Evolutionary conservation across 768 basidiomycete genomes (phyloP).

Genomic region (Agrocybe pediades): DNA sequence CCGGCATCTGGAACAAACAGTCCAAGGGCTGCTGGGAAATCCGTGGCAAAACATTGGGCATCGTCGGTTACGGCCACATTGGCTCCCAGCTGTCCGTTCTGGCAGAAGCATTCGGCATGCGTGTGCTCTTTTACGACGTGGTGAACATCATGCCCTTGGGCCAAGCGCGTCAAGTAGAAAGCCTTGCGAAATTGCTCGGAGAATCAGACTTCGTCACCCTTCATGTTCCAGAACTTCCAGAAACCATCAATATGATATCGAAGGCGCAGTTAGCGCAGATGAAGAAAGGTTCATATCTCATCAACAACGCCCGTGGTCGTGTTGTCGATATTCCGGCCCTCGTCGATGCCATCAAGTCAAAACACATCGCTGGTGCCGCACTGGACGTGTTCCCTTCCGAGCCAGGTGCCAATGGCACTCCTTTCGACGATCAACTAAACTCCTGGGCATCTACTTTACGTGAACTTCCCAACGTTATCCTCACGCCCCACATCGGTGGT

Average conservation of each 20-base stretch:
- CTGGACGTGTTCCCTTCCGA: conserved; percentile 96
- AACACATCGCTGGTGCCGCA: conserved; percentile 85
- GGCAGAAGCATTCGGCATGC: conserved; percentile 94
- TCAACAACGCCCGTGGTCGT: conserved; percentile 96
- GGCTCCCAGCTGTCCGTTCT: conserved; percentile 96
- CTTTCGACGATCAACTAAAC: conserved; percentile 89
- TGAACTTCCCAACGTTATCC: conserved; percentile 84
- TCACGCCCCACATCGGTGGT: conserved; percentile 98
- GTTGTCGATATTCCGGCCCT: conserved; percentile 96
- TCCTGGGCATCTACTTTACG: conserved; percentile 79
- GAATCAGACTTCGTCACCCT: conserved; percentile 93
- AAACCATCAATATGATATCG: conserved; percentile 94
- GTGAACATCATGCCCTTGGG: conserved; percentile 98
- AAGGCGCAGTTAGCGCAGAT: conserved; percentile 76
- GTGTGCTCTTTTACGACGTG: conserved; percentile 94
- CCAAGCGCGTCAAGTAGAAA: conserved; percentile 87
- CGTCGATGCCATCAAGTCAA: conserved; percentile 76
- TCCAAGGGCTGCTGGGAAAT: conserved; percentile 98
- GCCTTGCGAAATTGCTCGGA: conserved; percentile 69
- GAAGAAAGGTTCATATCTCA: conserved; percentile 94
- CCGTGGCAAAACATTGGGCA: conserved; percentile 96
- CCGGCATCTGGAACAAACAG: conserved; percentile 98
- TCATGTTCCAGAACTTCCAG: conserved; percentile 94
- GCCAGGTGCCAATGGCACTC: conserved; percentile 87
- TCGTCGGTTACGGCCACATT: conserved; percentile 98